Base-by-base conservation (phyloP, 31 red algal genomes). In the Porphyra umbilicalis region DNA sequence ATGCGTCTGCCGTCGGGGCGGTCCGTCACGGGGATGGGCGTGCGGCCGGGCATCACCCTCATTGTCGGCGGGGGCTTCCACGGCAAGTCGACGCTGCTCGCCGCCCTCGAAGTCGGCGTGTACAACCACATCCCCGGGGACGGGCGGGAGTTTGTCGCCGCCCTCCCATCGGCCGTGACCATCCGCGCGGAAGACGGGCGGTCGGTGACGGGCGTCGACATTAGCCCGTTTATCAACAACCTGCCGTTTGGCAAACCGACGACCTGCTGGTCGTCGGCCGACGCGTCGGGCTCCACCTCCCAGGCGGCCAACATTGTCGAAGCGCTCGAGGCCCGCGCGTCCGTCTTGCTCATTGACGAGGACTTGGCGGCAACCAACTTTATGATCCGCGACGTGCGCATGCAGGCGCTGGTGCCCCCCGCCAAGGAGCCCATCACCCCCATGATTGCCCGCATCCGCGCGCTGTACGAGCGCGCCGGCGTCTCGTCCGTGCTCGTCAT, bases 31-130 rank as follows among this genome's bases (percentile, higher is more conserved):
- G 94, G 94, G 6, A 89, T 96, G 94, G 94, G 90, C 20, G 77
- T 96, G 20, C 83, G 83, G 67, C 82, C 88, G 9, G 94, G 94
- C 11, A 82, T 96, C 36, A 85, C 90, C 13, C 78, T 96, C 10
- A 92, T 96, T 79, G 90, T 92, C 8, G 94, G 94, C 39, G 94
- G 94, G 37, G 94, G 94, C 31, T 96, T 96, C 83, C 94, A 96
- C 83, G 94, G 94, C 34, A 96, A 96, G 78, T 90, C 87, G 13
- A 96, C 94, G 20, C 78, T 96, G 11, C 83, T 96, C 35, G 75
- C 81, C 34, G 94, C 94, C 25, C 80, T 96, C 18, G 86, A 96
- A 78, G 87, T 96, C 32, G 94, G 94, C 32, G 37, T 92, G 20
- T 96, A 96, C 75, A 90, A 96, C 79, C 90, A 96, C 68, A 88